These are phyloP conservation scores for Penicillium argentinense DNA, from an alignment of 495 filamentous ascomycete genomes.

Conservation along the genomic window DNA sequence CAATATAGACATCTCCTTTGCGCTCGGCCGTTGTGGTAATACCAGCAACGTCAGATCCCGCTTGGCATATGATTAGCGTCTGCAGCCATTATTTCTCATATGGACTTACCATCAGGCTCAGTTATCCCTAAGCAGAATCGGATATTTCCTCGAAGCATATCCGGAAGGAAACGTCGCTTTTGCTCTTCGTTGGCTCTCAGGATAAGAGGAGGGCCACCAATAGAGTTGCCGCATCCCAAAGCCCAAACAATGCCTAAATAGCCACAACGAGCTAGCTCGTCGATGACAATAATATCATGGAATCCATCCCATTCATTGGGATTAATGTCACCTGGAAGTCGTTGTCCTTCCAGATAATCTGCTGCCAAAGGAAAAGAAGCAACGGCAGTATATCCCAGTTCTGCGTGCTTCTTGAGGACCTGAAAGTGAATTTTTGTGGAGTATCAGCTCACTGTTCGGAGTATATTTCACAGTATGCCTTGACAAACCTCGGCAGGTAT, in stretches of 20 bases:
- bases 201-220: constrained; percentile 48
- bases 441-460: neutral
- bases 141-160: constrained; percentile 37
- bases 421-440: neutral
- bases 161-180: constrained; percentile 43
- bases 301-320: constrained; percentile 40
- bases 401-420: constrained; percentile 19
- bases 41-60: constrained; percentile 47
- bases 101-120: constrained; percentile 44
- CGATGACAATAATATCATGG: constrained; percentile 40
- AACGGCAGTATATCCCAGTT: constrained; percentile 26
- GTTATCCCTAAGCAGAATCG: constrained; percentile 51
- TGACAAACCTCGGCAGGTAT: constrained; percentile 22
- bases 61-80: too few relatives aligned
- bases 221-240: constrained; percentile 43
- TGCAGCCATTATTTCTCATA: too few relatives aligned
- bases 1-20: constrained; percentile 45
- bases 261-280: constrained; percentile 40
- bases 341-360: constrained; percentile 17
- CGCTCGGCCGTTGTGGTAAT: constrained; percentile 46
- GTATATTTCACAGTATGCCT: neutral
- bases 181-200: constrained; percentile 47
- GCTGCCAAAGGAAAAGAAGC: constrained; percentile 18
- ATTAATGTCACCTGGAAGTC: constrained; percentile 32
- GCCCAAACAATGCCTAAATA: constrained; percentile 41